Conservation (phyloP, 164 flowering plant species). For the Sedum album region DNA sequence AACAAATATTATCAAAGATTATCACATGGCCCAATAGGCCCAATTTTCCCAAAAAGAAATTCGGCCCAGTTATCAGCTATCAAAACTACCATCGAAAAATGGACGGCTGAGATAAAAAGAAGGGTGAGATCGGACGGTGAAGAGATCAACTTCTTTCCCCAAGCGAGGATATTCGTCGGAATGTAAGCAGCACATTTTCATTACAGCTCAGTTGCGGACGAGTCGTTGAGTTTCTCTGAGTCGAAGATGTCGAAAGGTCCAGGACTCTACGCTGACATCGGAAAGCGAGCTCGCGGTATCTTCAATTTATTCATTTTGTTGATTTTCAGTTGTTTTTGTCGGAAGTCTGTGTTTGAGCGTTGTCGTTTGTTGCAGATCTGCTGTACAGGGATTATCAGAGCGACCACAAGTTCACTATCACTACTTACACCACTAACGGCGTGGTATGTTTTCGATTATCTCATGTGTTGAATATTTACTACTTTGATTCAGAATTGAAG, state of each 20-base stretch:
- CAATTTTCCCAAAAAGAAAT: too few species aligned
- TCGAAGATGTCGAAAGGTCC: constrained; percentile 64
- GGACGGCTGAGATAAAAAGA: not conserved
- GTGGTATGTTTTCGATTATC: constrained; percentile 41
- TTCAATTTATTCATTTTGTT: constrained; percentile 3
- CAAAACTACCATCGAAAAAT: too few species aligned
- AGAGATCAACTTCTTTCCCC: not conserved
- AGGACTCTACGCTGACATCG: constrained; percentile 79
- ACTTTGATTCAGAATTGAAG: too few species aligned
- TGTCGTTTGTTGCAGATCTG: constrained; percentile 45
- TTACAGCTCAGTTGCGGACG: not conserved
- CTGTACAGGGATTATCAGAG: constrained; percentile 80
- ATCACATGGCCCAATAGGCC: not conserved
- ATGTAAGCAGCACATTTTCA: not conserved
- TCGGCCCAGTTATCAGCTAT: too few species aligned
- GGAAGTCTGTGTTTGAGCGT: not conserved
- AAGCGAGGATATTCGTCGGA: not conserved
- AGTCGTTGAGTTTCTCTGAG: not conserved
- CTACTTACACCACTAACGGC: constrained; percentile 67
- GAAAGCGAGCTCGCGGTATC: constrained; percentile 75
- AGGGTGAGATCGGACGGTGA: not conserved
- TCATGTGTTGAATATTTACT: too few species aligned
- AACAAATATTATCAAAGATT: too few species aligned
- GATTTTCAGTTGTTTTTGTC: not conserved
- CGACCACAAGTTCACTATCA: constrained; percentile 78